Conservation (phyloP, 1,284 basidiomycete species). For the Gomphus bonarii region DNA sequence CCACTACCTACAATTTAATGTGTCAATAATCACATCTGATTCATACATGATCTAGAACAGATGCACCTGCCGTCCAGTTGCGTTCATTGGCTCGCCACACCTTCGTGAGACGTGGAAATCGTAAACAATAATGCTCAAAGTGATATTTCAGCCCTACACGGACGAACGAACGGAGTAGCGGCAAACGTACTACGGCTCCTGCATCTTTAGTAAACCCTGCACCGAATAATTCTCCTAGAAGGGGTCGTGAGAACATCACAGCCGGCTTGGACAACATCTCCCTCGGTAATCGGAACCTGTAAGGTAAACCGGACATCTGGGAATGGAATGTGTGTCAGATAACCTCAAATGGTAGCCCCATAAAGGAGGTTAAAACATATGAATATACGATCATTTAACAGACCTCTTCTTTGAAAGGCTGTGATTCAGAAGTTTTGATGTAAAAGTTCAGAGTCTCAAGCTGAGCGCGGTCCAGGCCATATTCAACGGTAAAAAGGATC, state of each 20-base stretch:
- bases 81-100: constrained; percentile 51
- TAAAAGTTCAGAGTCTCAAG: constrained; percentile 64
- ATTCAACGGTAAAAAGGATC: constrained; percentile 64
- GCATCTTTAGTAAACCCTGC: constrained; percentile 69
- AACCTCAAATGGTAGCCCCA: too few species aligned
- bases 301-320: constrained; percentile 28
- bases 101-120: constrained; percentile 72
- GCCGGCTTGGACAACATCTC: constrained; percentile 44
- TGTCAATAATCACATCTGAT: background rate
- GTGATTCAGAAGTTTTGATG: constrained; percentile 39
- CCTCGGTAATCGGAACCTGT: constrained; percentile 39
- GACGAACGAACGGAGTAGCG: background rate
- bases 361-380: background rate
- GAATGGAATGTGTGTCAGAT: too few species aligned
- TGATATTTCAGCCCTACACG: constrained; percentile 6
- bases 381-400: background rate
- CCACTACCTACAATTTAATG: background rate
- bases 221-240: constrained; percentile 67
- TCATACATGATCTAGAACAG: background rate
- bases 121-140: constrained; percentile 64
- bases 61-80: constrained; percentile 42
- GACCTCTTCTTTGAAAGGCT: constrained; percentile 17
- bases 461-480: constrained; percentile 53
- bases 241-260: constrained; percentile 48
- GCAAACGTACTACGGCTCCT: constrained; percentile 37